phyloP scores from a whole-genome alignment of 169 alveolate genomes.

The Theileria orientalis region DNA sequence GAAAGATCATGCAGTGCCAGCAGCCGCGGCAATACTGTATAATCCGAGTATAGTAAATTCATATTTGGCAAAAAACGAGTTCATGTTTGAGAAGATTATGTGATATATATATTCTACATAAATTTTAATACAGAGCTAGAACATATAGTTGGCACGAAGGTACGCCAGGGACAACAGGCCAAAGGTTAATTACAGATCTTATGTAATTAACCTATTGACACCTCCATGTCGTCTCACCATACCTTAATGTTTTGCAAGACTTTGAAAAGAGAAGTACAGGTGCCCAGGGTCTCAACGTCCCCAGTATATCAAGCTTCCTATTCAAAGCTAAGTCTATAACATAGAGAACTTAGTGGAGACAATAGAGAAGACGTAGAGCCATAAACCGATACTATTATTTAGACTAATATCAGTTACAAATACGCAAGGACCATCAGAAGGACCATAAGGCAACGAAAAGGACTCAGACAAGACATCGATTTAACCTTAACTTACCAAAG shows the following conservation, averaged over 20 bases:
- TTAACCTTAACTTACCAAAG: no score
- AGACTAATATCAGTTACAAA: no score
- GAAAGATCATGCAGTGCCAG: conserved; percentile 42
- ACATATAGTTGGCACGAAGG: conserved; percentile 31
- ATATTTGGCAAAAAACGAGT: conserved; percentile 19
- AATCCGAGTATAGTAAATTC: conserved; percentile 40
- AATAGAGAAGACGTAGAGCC: conserved; percentile 14
- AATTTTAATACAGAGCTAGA: background rate
- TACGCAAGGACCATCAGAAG: no score
- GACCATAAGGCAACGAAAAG: no score
- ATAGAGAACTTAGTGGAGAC: conserved; percentile 15
- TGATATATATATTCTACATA: conserved; percentile 2
- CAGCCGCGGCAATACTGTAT: conserved; percentile 51
- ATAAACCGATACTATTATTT: background rate
- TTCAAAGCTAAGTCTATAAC: conserved; percentile 20
- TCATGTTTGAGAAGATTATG: conserved; percentile 14
- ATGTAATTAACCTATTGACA: conserved; percentile 64
- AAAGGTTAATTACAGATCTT: conserved; percentile 53
- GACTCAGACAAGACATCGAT: no score
- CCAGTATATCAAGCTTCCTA: conserved; percentile 18
- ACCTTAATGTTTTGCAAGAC: conserved; percentile 31
- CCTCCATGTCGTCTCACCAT: conserved; percentile 82
- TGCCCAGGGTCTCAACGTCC: conserved; percentile 30
- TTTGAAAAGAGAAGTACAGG: background rate
- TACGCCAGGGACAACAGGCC: conserved; percentile 80